Base-by-base conservation (phyloP, 129 eudicot genomes). In the Heracleum sosnowskyi region DNA sequence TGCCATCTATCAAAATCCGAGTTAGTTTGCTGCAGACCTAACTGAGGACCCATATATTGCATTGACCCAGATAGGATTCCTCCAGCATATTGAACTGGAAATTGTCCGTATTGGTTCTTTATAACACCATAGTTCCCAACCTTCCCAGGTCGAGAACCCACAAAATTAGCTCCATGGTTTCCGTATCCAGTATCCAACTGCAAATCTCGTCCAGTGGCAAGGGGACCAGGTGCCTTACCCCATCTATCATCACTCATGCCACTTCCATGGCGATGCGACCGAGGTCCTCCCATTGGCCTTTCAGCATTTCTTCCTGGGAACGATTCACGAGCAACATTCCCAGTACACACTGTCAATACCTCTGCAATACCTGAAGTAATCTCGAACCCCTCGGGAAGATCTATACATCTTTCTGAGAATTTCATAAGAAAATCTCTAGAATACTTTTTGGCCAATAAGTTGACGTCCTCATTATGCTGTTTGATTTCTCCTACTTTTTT, bases 351-450 rank as follows among this genome's bases (percentile, higher is more conserved):
- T 31, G 42, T 69, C 42, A 91, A 62, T 15, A 51, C 82, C 51
- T 88, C 93, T 0, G 86, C 84, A 40, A 87, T 82, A 28, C 90
- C 96, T 3, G 86, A 62, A 1, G 89, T 60, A 29, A 86, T 66
- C 68, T 83, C 84, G 53, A 90, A 92, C 66, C 90, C 91, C 35
- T 85, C 88, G 0, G 99, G 97, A 81, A 90, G 93, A 68, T 90
- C 89, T 22, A 66, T 73, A 78, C 84, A 92, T 12, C 84, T 95
- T 39, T 87, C 97, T 4, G 87, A 76, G 76, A 92, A 92, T 84
- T 88, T 96, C 76, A 96, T 89, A 13, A 96, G 89, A 86, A 96
- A 96, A 87, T 96, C 99, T 77, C 97, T 86, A 42, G 97, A 89
- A 86, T 96, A 96, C 85, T 82, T 92, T 83, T 84, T 92, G 0